Conservation (phyloP, 2,329 filamentous ascomycete genomes). For the Cladosporium sp. region DNA sequence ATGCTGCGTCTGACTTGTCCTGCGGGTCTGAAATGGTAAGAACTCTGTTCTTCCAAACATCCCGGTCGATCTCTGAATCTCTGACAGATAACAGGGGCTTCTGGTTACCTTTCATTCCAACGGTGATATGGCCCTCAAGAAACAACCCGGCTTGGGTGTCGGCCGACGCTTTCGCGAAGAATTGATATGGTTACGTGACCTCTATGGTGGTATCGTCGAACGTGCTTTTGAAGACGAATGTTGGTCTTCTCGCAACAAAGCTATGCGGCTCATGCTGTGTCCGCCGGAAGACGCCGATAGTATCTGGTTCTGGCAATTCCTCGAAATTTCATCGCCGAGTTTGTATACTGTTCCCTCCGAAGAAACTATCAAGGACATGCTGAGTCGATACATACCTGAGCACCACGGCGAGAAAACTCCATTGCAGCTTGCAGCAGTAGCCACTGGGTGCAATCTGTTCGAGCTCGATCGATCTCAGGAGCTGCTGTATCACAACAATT, state of each 20-base stretch:
- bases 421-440: neutral
- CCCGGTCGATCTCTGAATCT: neutral
- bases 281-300: neutral
- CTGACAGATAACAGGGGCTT: neutral
- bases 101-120: neutral
- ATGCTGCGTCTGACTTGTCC: neutral
- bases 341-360: neutral
- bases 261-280: neutral
- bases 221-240: fast-evolving
- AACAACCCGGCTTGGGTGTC: neutral
- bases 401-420: neutral
- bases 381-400: neutral
- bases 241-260: fast-evolving
- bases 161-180: neutral
- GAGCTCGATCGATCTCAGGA: fast-evolving
- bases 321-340: fast-evolving
- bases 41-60: neutral
- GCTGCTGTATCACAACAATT: fast-evolving
- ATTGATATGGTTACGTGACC: neutral
- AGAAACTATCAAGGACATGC: neutral
- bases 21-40: neutral
- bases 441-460: neutral
- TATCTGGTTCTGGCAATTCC: neutral
- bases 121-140: neutral
- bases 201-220: neutral